phyloP scores from a whole-genome alignment of 768 basidiomycete genomes.

The Amanita molliuscula region DNA sequence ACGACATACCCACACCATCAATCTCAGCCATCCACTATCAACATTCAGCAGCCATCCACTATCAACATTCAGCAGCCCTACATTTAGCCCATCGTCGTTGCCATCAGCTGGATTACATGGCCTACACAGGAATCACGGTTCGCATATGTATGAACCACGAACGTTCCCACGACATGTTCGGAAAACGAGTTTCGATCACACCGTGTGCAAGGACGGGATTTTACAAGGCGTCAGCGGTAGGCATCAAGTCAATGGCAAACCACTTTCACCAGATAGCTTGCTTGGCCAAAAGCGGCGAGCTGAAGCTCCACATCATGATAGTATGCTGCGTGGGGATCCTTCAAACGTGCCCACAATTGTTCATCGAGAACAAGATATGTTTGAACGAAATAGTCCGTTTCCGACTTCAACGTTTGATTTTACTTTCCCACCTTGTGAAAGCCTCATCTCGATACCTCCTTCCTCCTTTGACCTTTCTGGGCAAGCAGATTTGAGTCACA shows the following conservation, averaged over 20 bases:
- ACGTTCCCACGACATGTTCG: slow-evolving; percentile 78
- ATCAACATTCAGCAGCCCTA: slow-evolving; percentile 34
- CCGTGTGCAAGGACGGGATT: slow-evolving; percentile 61
- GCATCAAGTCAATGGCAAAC: slow-evolving; percentile 76
- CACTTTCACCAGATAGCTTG: slow-evolving; percentile 51
- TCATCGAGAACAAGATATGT: slow-evolving; percentile 24
- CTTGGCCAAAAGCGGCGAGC: slow-evolving; percentile 73
- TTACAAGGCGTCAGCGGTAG: slow-evolving; percentile 50
- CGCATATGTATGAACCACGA: slow-evolving; percentile 29
- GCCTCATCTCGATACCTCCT: slow-evolving; percentile 43
- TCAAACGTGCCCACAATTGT: slow-evolving; percentile 30
- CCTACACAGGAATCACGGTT: slow-evolving; percentile 22
- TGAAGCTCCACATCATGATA: slow-evolving; percentile 72
- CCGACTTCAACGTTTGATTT: slow-evolving; percentile 67
- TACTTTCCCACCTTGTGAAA: slow-evolving; percentile 57
- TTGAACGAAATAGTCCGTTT: slow-evolving; percentile 39
- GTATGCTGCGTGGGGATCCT: slow-evolving; percentile 71
- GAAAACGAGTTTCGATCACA: slow-evolving; percentile 94
- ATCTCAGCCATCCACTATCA: slow-evolving; percentile 29
- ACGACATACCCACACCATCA: slow-evolving; percentile 18
- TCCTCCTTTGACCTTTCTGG: slow-evolving; percentile 13
- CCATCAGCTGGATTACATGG: slow-evolving; percentile 65
- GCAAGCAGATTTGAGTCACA: slow-evolving; percentile 11
- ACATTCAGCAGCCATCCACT: slow-evolving; percentile 30
- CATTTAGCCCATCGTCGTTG: slow-evolving; percentile 60